These are phyloP conservation scores for Salvia rosmarinus DNA, from an alignment of 257 asterid species.

Conservation along the genomic window DNA sequence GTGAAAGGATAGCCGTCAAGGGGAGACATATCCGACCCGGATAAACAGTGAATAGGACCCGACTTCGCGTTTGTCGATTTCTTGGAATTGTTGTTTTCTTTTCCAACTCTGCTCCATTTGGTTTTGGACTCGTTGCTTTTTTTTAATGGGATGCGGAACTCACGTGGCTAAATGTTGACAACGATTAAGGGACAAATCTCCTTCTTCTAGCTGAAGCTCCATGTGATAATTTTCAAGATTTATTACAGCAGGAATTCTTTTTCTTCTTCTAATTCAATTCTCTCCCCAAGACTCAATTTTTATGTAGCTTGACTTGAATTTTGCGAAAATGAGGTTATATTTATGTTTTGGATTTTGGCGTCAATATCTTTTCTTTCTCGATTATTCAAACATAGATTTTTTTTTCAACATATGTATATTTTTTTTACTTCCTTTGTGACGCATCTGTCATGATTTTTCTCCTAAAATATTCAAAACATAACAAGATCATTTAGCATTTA, in stretches of 20 bases:
- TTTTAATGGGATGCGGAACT: constrained; percentile 29
- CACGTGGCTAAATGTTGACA: constrained; percentile 45
- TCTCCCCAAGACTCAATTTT: background rate
- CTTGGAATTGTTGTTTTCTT: constrained; percentile 18
- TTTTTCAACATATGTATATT: too few relatives aligned
- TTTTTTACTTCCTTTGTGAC: too few relatives aligned
- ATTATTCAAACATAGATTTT: too few relatives aligned
- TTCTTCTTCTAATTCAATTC: background rate
- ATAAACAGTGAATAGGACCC: constrained; percentile 34
- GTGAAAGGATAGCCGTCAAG: constrained; percentile 33
- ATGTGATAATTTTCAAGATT: background rate
- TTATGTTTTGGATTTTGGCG: too few relatives aligned
- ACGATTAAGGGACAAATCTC: constrained; percentile 17
- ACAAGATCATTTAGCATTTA: too few relatives aligned
- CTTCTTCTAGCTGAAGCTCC: constrained; percentile 6
- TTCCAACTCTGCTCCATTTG: background rate
- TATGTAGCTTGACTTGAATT: background rate
- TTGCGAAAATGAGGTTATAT: background rate
- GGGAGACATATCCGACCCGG: constrained; percentile 46
- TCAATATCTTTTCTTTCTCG: background rate
- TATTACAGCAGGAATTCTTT: background rate
- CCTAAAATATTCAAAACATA: too few relatives aligned
- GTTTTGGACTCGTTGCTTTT: background rate
- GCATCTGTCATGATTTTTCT: background rate
- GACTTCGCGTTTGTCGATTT: constrained; percentile 33